Percentiles rank a stretch among this genome's conserved stretches.
phyloP scores from a whole-genome alignment of 805 yeast species.

The Naumovozyma dairenensis region DNA sequence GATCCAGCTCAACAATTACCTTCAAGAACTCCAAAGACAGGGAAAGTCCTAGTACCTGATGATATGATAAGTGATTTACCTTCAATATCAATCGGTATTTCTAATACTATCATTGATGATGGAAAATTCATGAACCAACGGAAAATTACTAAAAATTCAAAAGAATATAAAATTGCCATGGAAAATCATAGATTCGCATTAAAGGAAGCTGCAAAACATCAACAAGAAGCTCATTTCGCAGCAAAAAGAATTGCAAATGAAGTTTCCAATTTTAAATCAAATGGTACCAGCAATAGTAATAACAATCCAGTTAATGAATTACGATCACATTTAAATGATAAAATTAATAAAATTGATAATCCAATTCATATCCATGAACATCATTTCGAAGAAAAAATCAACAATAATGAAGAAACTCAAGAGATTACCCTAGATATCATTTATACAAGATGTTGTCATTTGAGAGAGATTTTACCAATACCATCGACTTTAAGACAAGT shows the following conservation, averaged over 20 bases:
- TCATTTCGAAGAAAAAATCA: constrained; percentile 32
- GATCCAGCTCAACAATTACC: constrained; percentile 96
- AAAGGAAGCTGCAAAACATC: constrained; percentile 59
- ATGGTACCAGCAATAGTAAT: background rate
- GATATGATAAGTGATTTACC: constrained; percentile 51
- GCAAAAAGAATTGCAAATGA: constrained; percentile 63
- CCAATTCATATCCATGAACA: constrained; percentile 59
- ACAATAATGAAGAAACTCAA: constrained; percentile 6
- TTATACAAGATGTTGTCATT: constrained; percentile 87
- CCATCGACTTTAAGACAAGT: constrained; percentile 81
- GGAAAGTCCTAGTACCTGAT: constrained; percentile 65
- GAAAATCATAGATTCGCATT: constrained; percentile 48
- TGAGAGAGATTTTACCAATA: constrained; percentile 83
- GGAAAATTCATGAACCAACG: too few species aligned
- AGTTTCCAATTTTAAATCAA: constrained; percentile 37
- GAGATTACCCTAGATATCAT: constrained; percentile 45
- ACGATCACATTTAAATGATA: background rate
- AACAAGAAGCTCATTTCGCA: constrained; percentile 63
- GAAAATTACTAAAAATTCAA: constrained; percentile 24
- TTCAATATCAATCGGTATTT: constrained; percentile 59
- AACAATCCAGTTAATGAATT: background rate
- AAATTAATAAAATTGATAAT: constrained; percentile 46
- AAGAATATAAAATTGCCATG: constrained; percentile 43
- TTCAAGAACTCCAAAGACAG: constrained; percentile 68
- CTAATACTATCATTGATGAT: constrained; percentile 16